A percentile compares a stretch with the other conserved stretches of the same genome.
Conservation (phyloP, 805 yeast genomes). For the Candida ascalaphidarum region DNA sequence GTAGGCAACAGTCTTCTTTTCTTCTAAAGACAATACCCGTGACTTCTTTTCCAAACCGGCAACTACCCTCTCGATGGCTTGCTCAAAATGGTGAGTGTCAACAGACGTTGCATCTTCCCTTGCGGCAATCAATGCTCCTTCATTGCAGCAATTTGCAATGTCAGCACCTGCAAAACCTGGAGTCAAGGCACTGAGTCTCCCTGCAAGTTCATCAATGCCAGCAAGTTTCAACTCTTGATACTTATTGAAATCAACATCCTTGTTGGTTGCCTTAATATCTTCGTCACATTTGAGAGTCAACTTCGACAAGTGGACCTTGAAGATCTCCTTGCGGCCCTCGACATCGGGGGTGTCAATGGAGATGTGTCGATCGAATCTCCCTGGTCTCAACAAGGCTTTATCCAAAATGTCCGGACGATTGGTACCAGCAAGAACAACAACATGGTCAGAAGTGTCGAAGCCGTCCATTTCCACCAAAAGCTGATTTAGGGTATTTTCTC, state of each 20-base stretch:
- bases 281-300: conserved; percentile 39
- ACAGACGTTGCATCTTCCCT: conserved; percentile 59
- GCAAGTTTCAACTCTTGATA: conserved; percentile 31
- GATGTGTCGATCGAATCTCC: conserved; percentile 88
- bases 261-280: conserved; percentile 24
- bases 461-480: conserved; percentile 95
- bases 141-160: conserved; percentile 90
- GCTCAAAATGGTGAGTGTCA: conserved; percentile 69
- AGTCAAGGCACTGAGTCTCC: conserved; percentile 82
- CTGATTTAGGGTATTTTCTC: conserved; percentile 89
- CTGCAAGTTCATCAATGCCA: conserved; percentile 56
- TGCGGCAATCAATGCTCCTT: conserved; percentile 91
- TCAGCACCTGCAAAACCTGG: conserved; percentile 97
- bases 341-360: conserved; percentile 81
- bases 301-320: conserved; percentile 66
- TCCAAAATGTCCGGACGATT: conserved; percentile 89
- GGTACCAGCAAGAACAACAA: conserved; percentile 92
- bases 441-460: conserved; percentile 78
- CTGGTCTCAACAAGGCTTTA: conserved; percentile 86
- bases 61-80: conserved; percentile 88
- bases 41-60: conserved; percentile 91
- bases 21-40: conserved; percentile 67
- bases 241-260: conserved; percentile 30
- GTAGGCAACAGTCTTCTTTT: conserved; percentile 80
- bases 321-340: conserved; percentile 83